phyloP scores from a whole-genome alignment of 2,329 filamentous ascomycete species.

The Neonectria coccinea region DNA sequence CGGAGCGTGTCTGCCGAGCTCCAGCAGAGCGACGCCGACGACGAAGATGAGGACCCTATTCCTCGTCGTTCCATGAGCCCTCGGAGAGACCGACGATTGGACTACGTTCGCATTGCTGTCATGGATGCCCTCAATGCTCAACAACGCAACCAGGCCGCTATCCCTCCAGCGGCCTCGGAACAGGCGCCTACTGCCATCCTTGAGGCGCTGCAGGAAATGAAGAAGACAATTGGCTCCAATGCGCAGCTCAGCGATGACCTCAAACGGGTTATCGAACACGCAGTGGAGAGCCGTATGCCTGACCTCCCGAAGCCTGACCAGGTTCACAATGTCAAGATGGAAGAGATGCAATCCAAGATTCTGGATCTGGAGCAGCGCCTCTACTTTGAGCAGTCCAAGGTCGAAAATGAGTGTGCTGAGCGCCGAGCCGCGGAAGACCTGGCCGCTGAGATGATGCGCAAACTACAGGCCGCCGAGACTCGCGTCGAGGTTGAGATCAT shows the following conservation, averaged over 20 bases:
- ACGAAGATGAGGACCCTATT: constrained; percentile 83
- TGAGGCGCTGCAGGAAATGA: constrained; percentile 75
- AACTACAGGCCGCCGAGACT: constrained; percentile 68
- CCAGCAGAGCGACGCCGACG: constrained; percentile 90
- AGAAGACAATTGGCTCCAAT: constrained; percentile 57
- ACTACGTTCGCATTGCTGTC: constrained; percentile 81
- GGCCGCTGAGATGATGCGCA: constrained; percentile 64
- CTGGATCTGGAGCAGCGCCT: constrained; percentile 70
- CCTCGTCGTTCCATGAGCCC: constrained; percentile 80
- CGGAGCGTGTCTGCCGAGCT: constrained; percentile 77
- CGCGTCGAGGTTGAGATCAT: constrained; percentile 71
- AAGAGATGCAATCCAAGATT: constrained; percentile 70
- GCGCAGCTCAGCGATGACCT: constrained; percentile 61
- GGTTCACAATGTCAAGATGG: constrained; percentile 64
- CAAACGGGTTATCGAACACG: constrained; percentile 72
- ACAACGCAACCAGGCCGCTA: constrained; percentile 56
- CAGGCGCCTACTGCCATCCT: constrained; percentile 61
- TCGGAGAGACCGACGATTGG: constrained; percentile 79
- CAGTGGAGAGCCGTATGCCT: constrained; percentile 68
- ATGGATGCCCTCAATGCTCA: constrained; percentile 78
- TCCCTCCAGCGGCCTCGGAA: constrained; percentile 40
- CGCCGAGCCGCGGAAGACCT: constrained; percentile 66
- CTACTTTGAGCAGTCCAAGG: constrained; percentile 59
- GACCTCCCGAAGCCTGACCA: constrained; percentile 63
- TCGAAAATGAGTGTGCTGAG: constrained; percentile 61